Base-by-base conservation (phyloP, 2,329 filamentous ascomycete genomes). In the Fusarium sp. region DNA sequence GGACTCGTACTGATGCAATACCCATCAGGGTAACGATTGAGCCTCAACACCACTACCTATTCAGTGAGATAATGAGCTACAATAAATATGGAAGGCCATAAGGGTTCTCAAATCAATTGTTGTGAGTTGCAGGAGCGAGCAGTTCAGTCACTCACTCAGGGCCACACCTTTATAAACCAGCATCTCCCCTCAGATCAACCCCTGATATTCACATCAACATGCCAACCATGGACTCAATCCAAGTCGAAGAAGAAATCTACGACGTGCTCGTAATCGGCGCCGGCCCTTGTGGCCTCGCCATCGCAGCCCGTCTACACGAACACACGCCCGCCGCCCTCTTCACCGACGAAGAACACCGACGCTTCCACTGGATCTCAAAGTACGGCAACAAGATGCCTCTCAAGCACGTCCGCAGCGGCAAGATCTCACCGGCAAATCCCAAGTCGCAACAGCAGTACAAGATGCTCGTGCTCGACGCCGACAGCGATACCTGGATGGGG, bases 301-400 rank as follows among this genome's bases (percentile, higher is more conserved):
- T 90, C 6, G 90, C 91, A 8, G 87, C 90, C 1, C 84, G 91
- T 5, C 82, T 94, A 1, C 83, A 85, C 38, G 91, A 94, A 75
- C 81, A 83, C 51, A 90, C 89, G 0, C 91, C 91, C 0, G 91
- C 89, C 0, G 90, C 91, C 2, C 85, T 93, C 48, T 94, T 94
- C 76, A 93, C 91, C 0, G 91, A 94, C 71, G 90, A 91, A 65
- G 91, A 94, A 70, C 91, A 94, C 70, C 86, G 89, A 38, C 83
- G 91, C n/a, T 94, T 91, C 72, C 87, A 91, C 74, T 93, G 90
- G 88, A 88, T 92, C 53, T 83, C 82, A 54, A 88, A 87, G 53
- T 85, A 91, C 70, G 82, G 83, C 26, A 81, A 81, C 26, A 83
- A 85, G 28, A 85, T 87, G 74, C 80, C 81, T 7, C 78, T 89